Conservation (phyloP, 2,329 filamentous ascomycete species). For the Aureobasidium sp. region DNA sequence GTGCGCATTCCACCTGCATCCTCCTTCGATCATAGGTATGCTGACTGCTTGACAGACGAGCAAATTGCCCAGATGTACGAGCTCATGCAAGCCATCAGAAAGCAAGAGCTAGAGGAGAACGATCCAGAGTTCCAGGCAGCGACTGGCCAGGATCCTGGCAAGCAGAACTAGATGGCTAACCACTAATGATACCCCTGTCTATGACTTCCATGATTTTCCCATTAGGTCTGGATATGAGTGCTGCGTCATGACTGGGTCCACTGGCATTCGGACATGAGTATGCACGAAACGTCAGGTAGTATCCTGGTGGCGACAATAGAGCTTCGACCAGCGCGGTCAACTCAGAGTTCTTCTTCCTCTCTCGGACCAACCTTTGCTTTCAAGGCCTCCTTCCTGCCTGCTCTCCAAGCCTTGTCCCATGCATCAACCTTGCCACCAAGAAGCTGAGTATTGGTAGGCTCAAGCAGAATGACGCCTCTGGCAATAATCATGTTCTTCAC, state of each 20-base stretch:
- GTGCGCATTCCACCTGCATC: slow-evolving; percentile 44
- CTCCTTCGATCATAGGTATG: background rate
- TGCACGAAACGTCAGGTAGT: background rate
- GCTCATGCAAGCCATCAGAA: slow-evolving; percentile 74
- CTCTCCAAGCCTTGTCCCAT: slow-evolving; percentile 71
- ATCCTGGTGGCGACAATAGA: background rate
- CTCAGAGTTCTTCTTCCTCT: slow-evolving; percentile 21
- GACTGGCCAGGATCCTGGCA: background rate
- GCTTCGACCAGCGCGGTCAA: background rate
- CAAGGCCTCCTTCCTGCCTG: slow-evolving; percentile 62
- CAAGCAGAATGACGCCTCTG: slow-evolving; percentile 71
- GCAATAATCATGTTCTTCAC: slow-evolving; percentile 61
- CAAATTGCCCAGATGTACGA: slow-evolving; percentile 92
- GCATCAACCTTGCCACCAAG: slow-evolving; percentile 83
- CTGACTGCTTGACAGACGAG: slow-evolving; percentile 55
- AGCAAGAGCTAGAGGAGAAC: slow-evolving; percentile 42
- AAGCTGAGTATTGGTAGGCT: slow-evolving; percentile 59
- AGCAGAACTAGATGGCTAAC: background rate
- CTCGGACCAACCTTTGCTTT: slow-evolving; percentile 39
- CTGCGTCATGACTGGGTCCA: background rate
- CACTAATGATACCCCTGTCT: slow-evolving; percentile 4
- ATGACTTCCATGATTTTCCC: no score
- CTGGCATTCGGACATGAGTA: background rate
- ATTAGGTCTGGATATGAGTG: background rate
- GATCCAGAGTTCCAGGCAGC: slow-evolving; percentile 32